Percentiles rank a stretch among this genome's conserved stretches.
Conservation (phyloP, 2,329 filamentous ascomycete genomes). For the Cryphonectria japonica region DNA sequence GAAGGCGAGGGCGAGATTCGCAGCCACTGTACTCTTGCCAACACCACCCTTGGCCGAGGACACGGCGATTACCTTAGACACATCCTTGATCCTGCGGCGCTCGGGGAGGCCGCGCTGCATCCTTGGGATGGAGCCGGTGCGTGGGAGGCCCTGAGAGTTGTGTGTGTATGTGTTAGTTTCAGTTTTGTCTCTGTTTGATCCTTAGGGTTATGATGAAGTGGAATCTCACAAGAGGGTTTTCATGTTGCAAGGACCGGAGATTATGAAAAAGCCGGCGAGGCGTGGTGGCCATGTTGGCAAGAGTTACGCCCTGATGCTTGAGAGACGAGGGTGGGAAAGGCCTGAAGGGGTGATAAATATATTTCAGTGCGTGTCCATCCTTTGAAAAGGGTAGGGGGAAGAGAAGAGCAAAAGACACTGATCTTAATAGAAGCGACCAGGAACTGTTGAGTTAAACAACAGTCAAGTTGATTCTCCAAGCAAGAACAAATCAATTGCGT, state of each 20-base stretch:
- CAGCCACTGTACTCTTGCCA: conserved; percentile 91
- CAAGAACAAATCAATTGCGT: not conserved
- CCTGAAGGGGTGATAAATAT: not conserved
- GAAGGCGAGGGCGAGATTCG: conserved; percentile 85
- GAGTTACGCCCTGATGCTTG: not conserved
- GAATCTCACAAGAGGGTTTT: conserved; percentile 77
- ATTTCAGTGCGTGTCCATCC: not conserved
- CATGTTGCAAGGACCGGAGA: conserved; percentile 65
- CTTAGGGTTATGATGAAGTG: no score
- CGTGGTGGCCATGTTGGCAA: conserved; percentile 24
- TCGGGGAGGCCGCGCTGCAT: conserved; percentile 82
- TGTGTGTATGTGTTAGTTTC: not conserved
- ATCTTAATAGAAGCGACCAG: not conserved
- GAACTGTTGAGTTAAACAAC: not conserved
- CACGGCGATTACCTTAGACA: conserved; percentile 92
- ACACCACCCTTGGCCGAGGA: conserved; percentile 98
- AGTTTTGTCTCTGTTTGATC: not conserved
- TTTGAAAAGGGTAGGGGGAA: not conserved
- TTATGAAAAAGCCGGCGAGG: conserved; percentile 53
- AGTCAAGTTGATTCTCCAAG: not conserved
- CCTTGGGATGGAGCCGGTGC: conserved; percentile 72
- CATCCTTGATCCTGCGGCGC: conserved; percentile 78
- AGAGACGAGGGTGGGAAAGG: not conserved
- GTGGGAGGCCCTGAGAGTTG: conserved; percentile 73
- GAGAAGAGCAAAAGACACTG: not conserved